phyloP scores from a whole-genome alignment of 2,329 filamentous ascomycete species.

The Calonectria ilicicola region DNA sequence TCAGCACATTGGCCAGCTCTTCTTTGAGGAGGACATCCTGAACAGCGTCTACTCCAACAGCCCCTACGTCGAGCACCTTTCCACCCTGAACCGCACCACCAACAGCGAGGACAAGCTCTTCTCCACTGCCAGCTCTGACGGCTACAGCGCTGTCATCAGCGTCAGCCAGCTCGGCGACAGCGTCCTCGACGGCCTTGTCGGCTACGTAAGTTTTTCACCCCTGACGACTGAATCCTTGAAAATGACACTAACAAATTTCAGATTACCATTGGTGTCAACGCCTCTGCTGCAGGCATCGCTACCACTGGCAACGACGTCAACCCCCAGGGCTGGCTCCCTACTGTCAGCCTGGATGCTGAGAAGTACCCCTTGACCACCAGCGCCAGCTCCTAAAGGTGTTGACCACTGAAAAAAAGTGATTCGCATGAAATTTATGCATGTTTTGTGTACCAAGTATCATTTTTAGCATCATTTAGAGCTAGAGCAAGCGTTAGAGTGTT shows the following conservation, averaged over 20 bases:
- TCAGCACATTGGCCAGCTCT: slow-evolving; percentile 19
- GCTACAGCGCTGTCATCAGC: slow-evolving; percentile 19
- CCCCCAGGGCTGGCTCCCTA: slow-evolving; percentile 19
- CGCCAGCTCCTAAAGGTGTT: background rate
- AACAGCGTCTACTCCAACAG: slow-evolving; percentile 8
- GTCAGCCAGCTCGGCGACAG: slow-evolving; percentile 19
- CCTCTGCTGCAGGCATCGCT: slow-evolving; percentile 8
- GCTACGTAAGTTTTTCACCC: slow-evolving; percentile 2
- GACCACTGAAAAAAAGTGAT: background rate
- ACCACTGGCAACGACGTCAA: slow-evolving; percentile 3
- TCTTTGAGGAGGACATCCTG: slow-evolving; percentile 20
- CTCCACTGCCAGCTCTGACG: slow-evolving; percentile 9
- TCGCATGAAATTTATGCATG: background rate
- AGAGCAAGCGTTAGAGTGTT: background rate
- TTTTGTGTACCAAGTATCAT: background rate
- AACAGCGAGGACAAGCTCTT: slow-evolving; percentile 13
- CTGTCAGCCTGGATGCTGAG: slow-evolving; percentile 13
- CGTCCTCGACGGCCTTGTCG: slow-evolving; percentile 13
- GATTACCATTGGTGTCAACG: slow-evolving; percentile 20
- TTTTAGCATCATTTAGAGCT: background rate
- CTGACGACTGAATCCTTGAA: too few species aligned
- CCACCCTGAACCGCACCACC: slow-evolving; percentile 18
- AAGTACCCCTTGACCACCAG: slow-evolving; percentile 10
- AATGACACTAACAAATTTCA: background rate
- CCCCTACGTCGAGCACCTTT: slow-evolving; percentile 11